A percentile compares a stretch with the other conserved stretches of the same genome.
Conservation (phyloP, 2,329 filamentous ascomycete genomes). For the Beauveria scarabaeidicola region DNA sequence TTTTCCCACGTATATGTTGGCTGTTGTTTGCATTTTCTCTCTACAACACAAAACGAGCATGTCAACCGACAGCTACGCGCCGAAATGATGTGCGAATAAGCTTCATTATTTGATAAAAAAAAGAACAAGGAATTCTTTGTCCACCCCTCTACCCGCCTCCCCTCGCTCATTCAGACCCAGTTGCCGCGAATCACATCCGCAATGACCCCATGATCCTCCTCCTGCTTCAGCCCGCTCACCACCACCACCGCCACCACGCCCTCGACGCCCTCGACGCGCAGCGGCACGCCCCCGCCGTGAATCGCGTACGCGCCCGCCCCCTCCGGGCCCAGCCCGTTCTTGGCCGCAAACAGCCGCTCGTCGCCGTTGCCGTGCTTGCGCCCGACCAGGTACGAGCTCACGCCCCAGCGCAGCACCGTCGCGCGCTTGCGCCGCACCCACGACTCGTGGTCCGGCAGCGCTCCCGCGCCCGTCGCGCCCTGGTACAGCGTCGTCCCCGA, state of each 20-base stretch:
- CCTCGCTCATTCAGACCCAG: slow-evolving; percentile 18
- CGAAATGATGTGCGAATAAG: not conserved
- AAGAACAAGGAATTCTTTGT: too few relatives aligned
- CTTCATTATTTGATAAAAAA: not conserved
- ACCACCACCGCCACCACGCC: slow-evolving; percentile 68
- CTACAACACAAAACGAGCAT: too few relatives aligned
- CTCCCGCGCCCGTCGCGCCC: slow-evolving; percentile 55
- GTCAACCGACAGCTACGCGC: not conserved
- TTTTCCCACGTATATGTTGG: too few relatives aligned
- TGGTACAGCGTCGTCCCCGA: slow-evolving; percentile 62
- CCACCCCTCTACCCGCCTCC: not conserved
- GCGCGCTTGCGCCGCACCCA: slow-evolving; percentile 66
- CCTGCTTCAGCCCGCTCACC: slow-evolving; percentile 66
- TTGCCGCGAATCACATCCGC: slow-evolving; percentile 56
- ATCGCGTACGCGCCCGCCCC: slow-evolving; percentile 59
- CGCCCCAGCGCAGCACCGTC: slow-evolving; percentile 63
- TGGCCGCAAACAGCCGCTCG: slow-evolving; percentile 54
- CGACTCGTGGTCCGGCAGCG: slow-evolving; percentile 60
- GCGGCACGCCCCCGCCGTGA: slow-evolving; percentile 68
- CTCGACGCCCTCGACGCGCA: slow-evolving; percentile 64
- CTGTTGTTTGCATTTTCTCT: too few relatives aligned
- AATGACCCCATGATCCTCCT: slow-evolving; percentile 70
- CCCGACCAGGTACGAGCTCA: slow-evolving; percentile 62
- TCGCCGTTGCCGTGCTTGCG: slow-evolving; percentile 54
- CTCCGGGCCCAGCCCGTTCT: slow-evolving; percentile 52